phyloP scores from a whole-genome alignment of 2,329 filamentous ascomycete genomes.

The Lachnellula cervina region DNA sequence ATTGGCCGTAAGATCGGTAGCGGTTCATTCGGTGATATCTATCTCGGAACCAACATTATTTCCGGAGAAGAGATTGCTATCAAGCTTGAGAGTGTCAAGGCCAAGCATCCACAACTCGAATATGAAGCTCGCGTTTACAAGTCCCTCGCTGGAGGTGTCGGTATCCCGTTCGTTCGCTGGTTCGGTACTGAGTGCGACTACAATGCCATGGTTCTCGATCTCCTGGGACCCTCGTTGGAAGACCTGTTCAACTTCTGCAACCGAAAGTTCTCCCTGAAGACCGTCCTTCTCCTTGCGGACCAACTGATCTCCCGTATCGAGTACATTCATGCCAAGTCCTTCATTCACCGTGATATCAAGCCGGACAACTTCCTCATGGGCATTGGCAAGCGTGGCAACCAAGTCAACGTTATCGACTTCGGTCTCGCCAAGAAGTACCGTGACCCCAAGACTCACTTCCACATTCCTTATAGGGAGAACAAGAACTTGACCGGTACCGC shows the following conservation, averaged over 20 bases:
- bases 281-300: slow-evolving; percentile 90
- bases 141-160: slow-evolving; percentile 88
- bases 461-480: slow-evolving; percentile 99
- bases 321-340: slow-evolving; percentile 99
- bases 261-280: slow-evolving; percentile 99
- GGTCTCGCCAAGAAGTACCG: slow-evolving; percentile 99
- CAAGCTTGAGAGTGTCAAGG: slow-evolving; percentile 99
- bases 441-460: slow-evolving; percentile 99
- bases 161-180: slow-evolving; percentile 98
- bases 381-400: slow-evolving; percentile 97
- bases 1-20: slow-evolving; percentile 99
- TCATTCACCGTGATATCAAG: slow-evolving; percentile 99
- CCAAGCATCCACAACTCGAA: slow-evolving; percentile 97
- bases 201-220: slow-evolving; percentile 98
- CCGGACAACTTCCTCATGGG: slow-evolving; percentile 99
- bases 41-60: slow-evolving; percentile 98
- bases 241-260: slow-evolving; percentile 99
- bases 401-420: slow-evolving; percentile 99
- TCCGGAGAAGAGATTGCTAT: slow-evolving; percentile 99
- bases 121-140: slow-evolving; percentile 96
- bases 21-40: slow-evolving; percentile 97
- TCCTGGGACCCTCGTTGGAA: slow-evolving; percentile 91
- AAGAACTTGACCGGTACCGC: slow-evolving; percentile 99
- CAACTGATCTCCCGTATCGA: slow-evolving; percentile 99
- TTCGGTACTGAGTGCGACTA: slow-evolving; percentile 99